Evolutionary conservation across 2,329 filamentous ascomycete genomes (phyloP), one percentile per base, ranked within the genome.

Genomic region (Albifimbria verrucaria): DNA sequence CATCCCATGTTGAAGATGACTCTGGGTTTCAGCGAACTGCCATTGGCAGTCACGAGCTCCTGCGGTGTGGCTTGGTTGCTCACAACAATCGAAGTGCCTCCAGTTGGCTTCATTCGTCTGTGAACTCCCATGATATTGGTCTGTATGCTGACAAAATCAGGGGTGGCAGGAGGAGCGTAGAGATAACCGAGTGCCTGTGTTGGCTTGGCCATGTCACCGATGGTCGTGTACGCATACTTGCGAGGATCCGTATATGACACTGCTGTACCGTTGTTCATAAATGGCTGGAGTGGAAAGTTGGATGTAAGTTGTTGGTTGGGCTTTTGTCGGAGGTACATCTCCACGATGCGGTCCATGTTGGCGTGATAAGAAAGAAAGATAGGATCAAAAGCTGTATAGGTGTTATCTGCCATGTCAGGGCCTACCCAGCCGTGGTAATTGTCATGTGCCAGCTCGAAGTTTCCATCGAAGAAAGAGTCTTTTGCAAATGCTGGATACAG

Each of bases 351-450:
- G 36, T 53, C 53, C 53, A 55, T 55, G 25, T 55, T 51, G 24
- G 53, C 53, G 32, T 55, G 53, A 36, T 55, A 55, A 6, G 53
- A 55, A 32, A 55, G 53, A n/a, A 55, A 55, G 36, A 55, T 52
- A 7, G 51, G 53, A 20, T 55, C 53, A 20, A 53, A 48, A 12
- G 36, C 48, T 6, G 51, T 53, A 18, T 51, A 51, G 10, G 51
- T 48, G 28, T 53, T 53, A 18, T 55, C 53, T 6, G 53, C 50
- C 48, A 55, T 55, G 25, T 55, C 51, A 22, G 48, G 44, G 26
- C 53, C 50, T 20, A 52, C 36, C 50, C 43, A 55, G n/a, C 53
- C 53, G 24, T 55, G 53, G 26, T 50, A 53, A 26, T 51, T 55
- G 18, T 55, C 53, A 42, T 55, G 53, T 9, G 52, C 53, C 26